These are phyloP conservation scores for Cladosporium phlei DNA, from an alignment of 2,329 filamentous ascomycete species.

Conservation along the genomic window DNA sequence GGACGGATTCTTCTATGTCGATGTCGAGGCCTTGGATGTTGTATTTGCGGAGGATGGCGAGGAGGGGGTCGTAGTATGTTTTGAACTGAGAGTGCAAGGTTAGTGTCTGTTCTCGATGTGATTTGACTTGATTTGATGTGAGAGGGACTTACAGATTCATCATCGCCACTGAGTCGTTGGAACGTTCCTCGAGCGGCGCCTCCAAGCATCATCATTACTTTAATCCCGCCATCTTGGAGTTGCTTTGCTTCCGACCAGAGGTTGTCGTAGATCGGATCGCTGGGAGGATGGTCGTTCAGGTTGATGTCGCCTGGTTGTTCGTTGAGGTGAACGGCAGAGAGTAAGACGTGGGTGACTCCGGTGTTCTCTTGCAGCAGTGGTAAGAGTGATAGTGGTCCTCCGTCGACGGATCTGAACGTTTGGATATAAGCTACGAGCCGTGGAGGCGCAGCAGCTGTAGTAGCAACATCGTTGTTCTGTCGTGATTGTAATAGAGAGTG, in stretches of 20 bases:
- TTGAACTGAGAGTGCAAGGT: constrained; percentile 18
- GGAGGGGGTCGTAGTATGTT: constrained; percentile 26
- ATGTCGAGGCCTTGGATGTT: constrained; percentile 29
- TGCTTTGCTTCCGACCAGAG: constrained; percentile 26
- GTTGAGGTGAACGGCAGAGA: constrained; percentile 29
- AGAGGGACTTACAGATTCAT: constrained; percentile 15
- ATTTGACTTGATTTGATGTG: neutral
- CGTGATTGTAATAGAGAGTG: neutral
- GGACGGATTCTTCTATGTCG: constrained; percentile 29
- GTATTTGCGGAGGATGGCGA: constrained; percentile 23
- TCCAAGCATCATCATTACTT: constrained; percentile 31
- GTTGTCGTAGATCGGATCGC: constrained; percentile 19
- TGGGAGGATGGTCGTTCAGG: constrained; percentile 26
- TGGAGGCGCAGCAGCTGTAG: constrained; percentile 4
- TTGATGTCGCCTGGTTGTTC: constrained; percentile 22
- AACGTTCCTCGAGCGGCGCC: constrained; percentile 28
- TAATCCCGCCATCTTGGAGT: constrained; percentile 25
- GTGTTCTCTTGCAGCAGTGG: constrained; percentile 26
- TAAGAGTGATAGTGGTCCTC: constrained; percentile 23
- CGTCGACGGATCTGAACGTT: constrained; percentile 23
- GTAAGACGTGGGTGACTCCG: constrained; percentile 25
- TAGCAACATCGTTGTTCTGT: neutral
- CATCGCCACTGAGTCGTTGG: constrained; percentile 23
- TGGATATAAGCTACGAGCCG: constrained; percentile 27
- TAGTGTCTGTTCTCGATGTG: neutral